Percentiles rank a stretch among this genome's conserved stretches.
phyloP scores from a whole-genome alignment of 352 stramenopile species.

The Phytophthora syringae region DNA sequence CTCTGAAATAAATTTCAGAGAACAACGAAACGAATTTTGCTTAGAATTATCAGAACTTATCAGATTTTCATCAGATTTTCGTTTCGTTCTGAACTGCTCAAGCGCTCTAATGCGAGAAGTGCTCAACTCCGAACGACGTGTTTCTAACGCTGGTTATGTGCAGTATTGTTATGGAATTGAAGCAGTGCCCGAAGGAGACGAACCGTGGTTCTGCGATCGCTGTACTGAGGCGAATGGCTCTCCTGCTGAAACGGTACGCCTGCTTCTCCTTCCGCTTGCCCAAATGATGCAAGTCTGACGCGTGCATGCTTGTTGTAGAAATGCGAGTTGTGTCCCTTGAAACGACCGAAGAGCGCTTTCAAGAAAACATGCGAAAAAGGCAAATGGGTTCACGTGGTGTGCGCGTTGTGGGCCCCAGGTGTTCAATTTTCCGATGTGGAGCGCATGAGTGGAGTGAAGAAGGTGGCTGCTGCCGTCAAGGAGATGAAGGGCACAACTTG shows the following conservation, averaged over 20 bases:
- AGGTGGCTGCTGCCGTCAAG: conserved; percentile 70
- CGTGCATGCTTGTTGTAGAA: conserved; percentile 40
- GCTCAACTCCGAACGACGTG: too few relatives aligned
- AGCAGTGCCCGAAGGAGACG: conserved; percentile 78
- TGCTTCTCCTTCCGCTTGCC: neutral
- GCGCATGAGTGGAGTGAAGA: conserved; percentile 81
- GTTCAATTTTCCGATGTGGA: conserved; percentile 89
- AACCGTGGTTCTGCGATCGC: conserved; percentile 87
- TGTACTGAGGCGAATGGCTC: conserved; percentile 55
- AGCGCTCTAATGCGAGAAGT: too few relatives aligned
- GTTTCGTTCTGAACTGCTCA: too few relatives aligned
- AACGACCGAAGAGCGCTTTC: conserved; percentile 77
- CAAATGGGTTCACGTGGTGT: conserved; percentile 88
- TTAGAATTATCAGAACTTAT: too few relatives aligned
- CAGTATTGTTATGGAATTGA: conserved; percentile 91
- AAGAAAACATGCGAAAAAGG: conserved; percentile 85
- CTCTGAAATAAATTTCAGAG: too few relatives aligned
- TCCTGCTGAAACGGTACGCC: conserved; percentile 57
- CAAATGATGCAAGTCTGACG: conserved; percentile 3
- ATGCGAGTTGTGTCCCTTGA: conserved; percentile 82
- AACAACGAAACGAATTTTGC: too few relatives aligned
- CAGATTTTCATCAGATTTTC: too few relatives aligned
- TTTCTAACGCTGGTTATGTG: conserved; percentile 18
- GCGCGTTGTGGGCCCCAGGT: conserved; percentile 84
- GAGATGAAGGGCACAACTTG: conserved; percentile 73